phyloP scores from a whole-genome alignment of 768 basidiomycete genomes.

The Naganishia kalamii region DNA sequence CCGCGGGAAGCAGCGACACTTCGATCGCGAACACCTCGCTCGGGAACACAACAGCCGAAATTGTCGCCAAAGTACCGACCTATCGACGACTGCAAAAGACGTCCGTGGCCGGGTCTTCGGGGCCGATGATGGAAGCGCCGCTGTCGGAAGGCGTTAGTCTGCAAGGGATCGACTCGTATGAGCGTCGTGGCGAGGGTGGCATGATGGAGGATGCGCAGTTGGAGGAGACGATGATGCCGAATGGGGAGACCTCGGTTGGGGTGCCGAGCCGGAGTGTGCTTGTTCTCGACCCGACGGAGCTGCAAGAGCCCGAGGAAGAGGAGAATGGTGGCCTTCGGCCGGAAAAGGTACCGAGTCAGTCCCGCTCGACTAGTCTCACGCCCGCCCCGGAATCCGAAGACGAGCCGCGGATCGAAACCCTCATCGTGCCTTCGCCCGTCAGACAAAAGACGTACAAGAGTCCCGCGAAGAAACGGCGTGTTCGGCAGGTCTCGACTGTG shows the following conservation, averaged over 20 bases:
- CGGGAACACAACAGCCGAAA: neutral
- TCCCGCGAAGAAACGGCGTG: neutral
- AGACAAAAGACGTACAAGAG: neutral
- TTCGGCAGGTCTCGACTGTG: no score
- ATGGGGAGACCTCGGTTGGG: no score
- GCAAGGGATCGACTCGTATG: slow-evolving; percentile 1
- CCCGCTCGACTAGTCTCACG: neutral
- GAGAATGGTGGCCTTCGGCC: no score
- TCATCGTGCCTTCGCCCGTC: neutral
- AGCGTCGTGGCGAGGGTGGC: neutral
- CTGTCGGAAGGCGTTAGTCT: neutral
- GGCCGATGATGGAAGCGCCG: neutral
- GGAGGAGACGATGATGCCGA: neutral
- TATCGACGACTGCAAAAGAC: slow-evolving; percentile 6
- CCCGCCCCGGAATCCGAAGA: neutral
- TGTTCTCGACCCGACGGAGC: neutral
- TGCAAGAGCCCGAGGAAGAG: neutral
- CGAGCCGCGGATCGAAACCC: neutral
- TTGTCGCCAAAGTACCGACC: neutral
- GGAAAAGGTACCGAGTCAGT: neutral
- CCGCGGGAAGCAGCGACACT: neutral
- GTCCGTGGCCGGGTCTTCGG: neutral
- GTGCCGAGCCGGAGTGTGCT: neutral
- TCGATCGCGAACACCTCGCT: neutral
- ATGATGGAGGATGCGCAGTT: neutral